Conservation (phyloP, 2,329 filamentous ascomycete species). For the Fusarium phyllophilum region DNA sequence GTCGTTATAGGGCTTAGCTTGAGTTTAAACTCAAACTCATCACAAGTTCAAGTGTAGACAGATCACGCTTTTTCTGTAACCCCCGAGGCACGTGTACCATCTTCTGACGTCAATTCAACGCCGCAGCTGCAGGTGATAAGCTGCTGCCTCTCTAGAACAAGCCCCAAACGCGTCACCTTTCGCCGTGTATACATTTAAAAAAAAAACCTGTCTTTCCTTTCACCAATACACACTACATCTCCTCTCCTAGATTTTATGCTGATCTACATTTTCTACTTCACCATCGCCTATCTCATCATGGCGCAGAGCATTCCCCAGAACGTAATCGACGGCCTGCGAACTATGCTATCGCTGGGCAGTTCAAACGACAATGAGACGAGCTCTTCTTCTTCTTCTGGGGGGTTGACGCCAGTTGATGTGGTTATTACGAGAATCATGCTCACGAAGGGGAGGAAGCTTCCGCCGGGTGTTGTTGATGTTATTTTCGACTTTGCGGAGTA, state of each 20-base stretch:
- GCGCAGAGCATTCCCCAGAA: slow-evolving; percentile 41
- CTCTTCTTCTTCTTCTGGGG: slow-evolving; percentile 19
- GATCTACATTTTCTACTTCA: slow-evolving; percentile 19
- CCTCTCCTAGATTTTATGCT: slow-evolving; percentile 14
- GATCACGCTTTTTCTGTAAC: background rate
- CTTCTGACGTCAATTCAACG: slow-evolving; percentile 29
- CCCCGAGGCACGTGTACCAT: slow-evolving; percentile 2
- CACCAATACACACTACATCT: background rate
- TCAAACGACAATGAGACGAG: background rate
- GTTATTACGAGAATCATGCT: slow-evolving; percentile 60
- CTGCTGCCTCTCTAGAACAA: slow-evolving; percentile 26
- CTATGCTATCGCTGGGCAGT: slow-evolving; percentile 3
- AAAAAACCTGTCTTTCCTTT: background rate
- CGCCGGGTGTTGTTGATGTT: slow-evolving; percentile 64
- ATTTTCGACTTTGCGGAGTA: slow-evolving; percentile 71
- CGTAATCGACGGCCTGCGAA: slow-evolving; percentile 33
- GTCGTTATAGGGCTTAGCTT: background rate
- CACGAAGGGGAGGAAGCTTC: slow-evolving; percentile 55
- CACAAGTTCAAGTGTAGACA: background rate
- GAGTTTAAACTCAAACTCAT: background rate
- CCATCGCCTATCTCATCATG: slow-evolving; percentile 39
- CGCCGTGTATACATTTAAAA: background rate
- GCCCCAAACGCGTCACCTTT: slow-evolving; percentile 33
- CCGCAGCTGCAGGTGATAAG: slow-evolving; percentile 10
- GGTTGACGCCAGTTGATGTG: slow-evolving; percentile 61